Percentiles rank a stretch among this genome's conserved stretches.
phyloP scores from a whole-genome alignment of 768 basidiomycete species.

The Kwoniella mangroviensis region DNA sequence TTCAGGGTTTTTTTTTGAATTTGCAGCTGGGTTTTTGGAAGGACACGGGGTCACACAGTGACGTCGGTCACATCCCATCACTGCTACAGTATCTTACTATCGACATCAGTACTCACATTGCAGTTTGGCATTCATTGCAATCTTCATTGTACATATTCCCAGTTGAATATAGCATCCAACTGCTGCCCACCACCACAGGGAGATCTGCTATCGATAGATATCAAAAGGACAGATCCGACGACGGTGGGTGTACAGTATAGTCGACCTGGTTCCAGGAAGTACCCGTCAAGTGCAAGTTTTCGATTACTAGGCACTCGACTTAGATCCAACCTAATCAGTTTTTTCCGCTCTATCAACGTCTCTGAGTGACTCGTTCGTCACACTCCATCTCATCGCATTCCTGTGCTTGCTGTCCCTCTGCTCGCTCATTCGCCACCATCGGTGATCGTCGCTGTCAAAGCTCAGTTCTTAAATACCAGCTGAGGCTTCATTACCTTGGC shows the following conservation, averaged over 20 bases:
- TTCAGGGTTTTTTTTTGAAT: conserved; percentile 1
- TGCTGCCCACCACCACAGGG: no score
- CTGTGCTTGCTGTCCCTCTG: background rate
- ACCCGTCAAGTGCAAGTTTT: background rate
- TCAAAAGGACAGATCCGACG: no score
- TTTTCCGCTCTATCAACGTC: background rate
- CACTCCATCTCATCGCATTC: background rate
- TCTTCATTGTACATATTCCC: no score
- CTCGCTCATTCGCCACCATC: no score
- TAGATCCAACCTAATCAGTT: conserved; percentile 12
- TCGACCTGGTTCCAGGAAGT: background rate
- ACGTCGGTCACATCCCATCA: conserved; percentile 9
- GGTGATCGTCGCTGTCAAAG: no score
- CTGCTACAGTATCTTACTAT: background rate
- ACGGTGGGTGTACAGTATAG: no score
- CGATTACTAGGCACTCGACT: background rate
- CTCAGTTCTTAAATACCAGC: background rate
- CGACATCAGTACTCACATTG: background rate
- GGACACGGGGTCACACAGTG: background rate
- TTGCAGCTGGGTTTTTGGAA: no score
- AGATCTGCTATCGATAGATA: no score
- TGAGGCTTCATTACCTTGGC: background rate
- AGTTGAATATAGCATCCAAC: no score
- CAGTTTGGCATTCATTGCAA: background rate
- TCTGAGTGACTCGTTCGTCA: background rate